Percentiles rank a stretch among this genome's conserved stretches.
Conservation (phyloP, 257 asterid genomes). For the Rauvolfia tetraphylla region DNA sequence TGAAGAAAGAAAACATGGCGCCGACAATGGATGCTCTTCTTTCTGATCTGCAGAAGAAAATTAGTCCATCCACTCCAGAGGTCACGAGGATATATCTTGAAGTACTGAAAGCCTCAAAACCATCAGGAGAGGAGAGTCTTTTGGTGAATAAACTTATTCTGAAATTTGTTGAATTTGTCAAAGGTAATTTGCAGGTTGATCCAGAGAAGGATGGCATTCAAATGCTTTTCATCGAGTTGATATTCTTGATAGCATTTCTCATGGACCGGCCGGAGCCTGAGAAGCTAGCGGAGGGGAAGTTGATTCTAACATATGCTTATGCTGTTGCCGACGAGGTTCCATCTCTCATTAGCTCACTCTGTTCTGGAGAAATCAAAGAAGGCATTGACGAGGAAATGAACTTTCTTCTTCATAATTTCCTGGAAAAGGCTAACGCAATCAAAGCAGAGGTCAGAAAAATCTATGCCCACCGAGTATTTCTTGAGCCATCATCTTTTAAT, state of each 20-base stretch:
- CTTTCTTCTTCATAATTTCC: not conserved
- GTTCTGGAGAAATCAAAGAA: not conserved
- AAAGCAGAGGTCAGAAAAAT: not conserved
- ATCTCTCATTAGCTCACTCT: not conserved
- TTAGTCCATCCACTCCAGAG: not conserved
- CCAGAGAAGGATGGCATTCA: not conserved
- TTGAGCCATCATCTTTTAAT: not conserved
- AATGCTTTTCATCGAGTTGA: not conserved
- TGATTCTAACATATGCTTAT: not conserved
- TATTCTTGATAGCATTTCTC: not conserved
- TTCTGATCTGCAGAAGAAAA: not conserved
- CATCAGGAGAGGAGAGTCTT: not conserved
- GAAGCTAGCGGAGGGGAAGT: not conserved
- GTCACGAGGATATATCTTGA: not conserved
- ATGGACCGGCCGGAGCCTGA: no score
- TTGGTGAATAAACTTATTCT: not conserved
- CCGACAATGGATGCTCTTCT: not conserved
- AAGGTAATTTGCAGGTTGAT: conserved; percentile 3
- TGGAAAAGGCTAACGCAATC: not conserved
- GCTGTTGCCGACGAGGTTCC: not conserved
- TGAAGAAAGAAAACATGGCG: not conserved
- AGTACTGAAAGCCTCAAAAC: not conserved
- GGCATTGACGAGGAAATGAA: not conserved
- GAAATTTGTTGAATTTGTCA: not conserved
- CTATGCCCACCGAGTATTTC: not conserved